Percentiles rank a stretch among this genome's conserved stretches.
Evolutionary conservation across 148 eudicot species (phyloP).

Genomic region (Vaccinium darrowii): DNA sequence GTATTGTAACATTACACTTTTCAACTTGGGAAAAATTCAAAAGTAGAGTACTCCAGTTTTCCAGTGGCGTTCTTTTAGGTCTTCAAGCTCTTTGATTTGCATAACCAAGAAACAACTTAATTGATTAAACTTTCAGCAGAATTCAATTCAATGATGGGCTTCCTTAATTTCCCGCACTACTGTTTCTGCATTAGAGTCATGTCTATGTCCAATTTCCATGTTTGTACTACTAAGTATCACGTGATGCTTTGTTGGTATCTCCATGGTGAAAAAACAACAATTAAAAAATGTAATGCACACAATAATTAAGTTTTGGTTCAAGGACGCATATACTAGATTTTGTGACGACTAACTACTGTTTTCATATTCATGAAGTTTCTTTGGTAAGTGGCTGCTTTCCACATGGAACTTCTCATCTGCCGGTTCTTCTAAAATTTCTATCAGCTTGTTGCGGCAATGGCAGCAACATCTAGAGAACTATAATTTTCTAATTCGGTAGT

Average conservation of each 20-base stretch:
- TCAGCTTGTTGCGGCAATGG: not conserved
- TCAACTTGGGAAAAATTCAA: too few species aligned
- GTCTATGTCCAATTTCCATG: not conserved
- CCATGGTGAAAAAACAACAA: not conserved
- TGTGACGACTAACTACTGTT: not conserved
- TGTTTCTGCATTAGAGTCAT: not conserved
- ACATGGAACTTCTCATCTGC: not conserved
- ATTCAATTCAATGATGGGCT: too few species aligned
- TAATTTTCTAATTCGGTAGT: not conserved
- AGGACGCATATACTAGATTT: not conserved
- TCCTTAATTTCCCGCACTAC: not conserved
- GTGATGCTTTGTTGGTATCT: not conserved
- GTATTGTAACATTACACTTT: too few species aligned
- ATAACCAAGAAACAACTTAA: too few species aligned
- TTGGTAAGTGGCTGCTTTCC: not conserved
- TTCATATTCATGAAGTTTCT: not conserved
- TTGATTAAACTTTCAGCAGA: too few species aligned
- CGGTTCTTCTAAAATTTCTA: not conserved
- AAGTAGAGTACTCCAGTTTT: too few species aligned
- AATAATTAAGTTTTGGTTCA: not conserved
- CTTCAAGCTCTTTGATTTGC: too few species aligned
- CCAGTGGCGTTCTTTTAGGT: too few species aligned
- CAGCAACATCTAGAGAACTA: not conserved
- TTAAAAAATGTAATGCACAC: not conserved
- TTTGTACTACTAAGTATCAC: not conserved